Evolutionary conservation across 805 yeast species (phyloP).

Genomic region (Diddensiella transvaalensis): DNA sequence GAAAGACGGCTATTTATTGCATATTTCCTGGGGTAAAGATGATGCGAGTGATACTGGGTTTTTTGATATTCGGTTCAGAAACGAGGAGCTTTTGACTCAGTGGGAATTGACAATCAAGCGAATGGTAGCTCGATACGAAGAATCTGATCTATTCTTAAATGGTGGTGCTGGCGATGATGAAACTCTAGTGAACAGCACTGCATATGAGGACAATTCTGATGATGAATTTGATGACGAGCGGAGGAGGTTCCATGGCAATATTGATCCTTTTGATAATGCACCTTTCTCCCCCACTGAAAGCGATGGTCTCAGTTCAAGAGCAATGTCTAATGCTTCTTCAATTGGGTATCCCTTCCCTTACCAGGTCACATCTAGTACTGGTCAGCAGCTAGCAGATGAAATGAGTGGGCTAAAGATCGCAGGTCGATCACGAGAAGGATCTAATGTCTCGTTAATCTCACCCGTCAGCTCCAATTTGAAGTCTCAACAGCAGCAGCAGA

Average conservation of each 20-base stretch:
- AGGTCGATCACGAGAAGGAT: conserved; percentile 13
- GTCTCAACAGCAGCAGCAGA: background rate
- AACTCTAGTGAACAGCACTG: conserved; percentile 17
- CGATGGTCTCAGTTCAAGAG: conserved; percentile 1
- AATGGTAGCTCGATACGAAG: conserved; percentile 26
- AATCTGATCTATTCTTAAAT: conserved; percentile 12
- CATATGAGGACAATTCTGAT: conserved; percentile 20
- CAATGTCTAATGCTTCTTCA: conserved; percentile 3
- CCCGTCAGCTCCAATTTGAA: background rate
- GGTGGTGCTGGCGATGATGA: conserved; percentile 13
- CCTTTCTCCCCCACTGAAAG: conserved; percentile 3
- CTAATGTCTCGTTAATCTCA: conserved; percentile 10
- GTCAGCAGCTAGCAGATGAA: conserved; percentile 14
- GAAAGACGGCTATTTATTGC: conserved; percentile 30
- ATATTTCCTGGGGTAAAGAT: conserved; percentile 36
- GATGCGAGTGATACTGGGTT: conserved; percentile 79
- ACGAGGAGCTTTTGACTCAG: conserved; percentile 76
- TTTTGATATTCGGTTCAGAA: conserved; percentile 74
- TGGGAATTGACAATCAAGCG: conserved; percentile 54
- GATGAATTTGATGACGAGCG: conserved; percentile 11
- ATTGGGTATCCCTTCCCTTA: conserved; percentile 6
- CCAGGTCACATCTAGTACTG: background rate
- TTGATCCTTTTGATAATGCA: conserved; percentile 1
- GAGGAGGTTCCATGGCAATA: conserved; percentile 2
- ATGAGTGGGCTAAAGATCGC: conserved; percentile 9